These are phyloP conservation scores for Naganishia liquefaciens DNA, from an alignment of 1,284 basidiomycete genomes.

Conservation along the genomic window DNA sequence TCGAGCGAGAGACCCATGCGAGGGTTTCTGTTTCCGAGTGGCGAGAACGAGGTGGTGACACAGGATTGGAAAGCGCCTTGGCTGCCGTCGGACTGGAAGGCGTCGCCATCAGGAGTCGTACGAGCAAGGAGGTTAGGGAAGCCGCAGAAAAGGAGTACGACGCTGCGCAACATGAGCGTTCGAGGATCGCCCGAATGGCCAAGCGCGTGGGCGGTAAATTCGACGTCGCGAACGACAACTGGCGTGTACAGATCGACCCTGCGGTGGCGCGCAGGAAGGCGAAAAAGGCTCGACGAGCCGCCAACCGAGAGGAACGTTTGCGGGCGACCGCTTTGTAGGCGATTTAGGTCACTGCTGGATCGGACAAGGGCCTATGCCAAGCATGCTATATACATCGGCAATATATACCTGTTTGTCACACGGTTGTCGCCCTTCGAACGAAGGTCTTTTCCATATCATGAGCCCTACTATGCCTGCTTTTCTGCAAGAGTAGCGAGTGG, in stretches of 20 bases:
- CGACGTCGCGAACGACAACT: conserved; percentile 32
- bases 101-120: conserved; percentile 43
- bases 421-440: too few relatives aligned
- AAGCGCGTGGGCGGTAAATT: conserved; percentile 33
- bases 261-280: conserved; percentile 35
- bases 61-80: conserved; percentile 39
- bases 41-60: conserved; percentile 46
- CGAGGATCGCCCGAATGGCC: conserved; percentile 33
- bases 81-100: conserved; percentile 43
- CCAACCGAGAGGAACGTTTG: conserved; percentile 32
- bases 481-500: too few relatives aligned
- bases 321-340: conserved; percentile 15
- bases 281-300: conserved; percentile 36
- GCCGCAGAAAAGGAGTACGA: conserved; percentile 44
- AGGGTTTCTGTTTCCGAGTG: conserved; percentile 41
- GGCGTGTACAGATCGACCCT: conserved; percentile 29
- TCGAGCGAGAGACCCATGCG: conserved; percentile 36
- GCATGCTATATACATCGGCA: too few relatives aligned
- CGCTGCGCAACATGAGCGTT: conserved; percentile 27
- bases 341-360: neutral
- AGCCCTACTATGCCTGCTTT: too few relatives aligned
- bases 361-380: too few relatives aligned
- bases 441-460: too few relatives aligned
- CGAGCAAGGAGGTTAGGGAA: conserved; percentile 48
- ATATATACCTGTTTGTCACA: too few relatives aligned